phyloP scores from a whole-genome alignment of 768 basidiomycete species.

The Mrakia frigida region DNA sequence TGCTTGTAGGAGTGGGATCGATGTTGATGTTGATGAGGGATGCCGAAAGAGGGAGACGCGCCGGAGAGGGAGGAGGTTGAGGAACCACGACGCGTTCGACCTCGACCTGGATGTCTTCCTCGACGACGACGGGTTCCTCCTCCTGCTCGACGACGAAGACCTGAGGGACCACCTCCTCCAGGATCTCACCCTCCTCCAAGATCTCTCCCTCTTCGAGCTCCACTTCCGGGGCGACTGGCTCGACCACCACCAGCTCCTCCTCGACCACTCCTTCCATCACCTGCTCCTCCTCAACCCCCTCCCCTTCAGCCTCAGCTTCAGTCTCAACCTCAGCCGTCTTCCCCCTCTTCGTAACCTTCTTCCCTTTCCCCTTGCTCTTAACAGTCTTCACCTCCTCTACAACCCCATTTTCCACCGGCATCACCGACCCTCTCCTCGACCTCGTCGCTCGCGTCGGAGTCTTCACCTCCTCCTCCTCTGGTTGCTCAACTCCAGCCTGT shows the following conservation, averaged over 20 bases:
- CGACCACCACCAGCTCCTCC: neutral
- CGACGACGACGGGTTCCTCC: neutral
- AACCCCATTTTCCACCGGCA: neutral
- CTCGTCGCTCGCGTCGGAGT: neutral
- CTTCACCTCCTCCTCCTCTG: neutral
- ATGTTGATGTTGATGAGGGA: neutral
- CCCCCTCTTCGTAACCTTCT: neutral
- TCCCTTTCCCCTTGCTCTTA: neutral
- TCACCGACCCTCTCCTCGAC: neutral
- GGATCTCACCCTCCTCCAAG: neutral
- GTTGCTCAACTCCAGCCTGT: neutral
- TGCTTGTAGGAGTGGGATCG: neutral
- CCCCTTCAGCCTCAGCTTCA: neutral
- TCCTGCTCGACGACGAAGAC: neutral
- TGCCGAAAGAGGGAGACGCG: neutral
- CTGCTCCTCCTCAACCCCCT: too few relatives aligned
- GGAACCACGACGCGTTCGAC: neutral
- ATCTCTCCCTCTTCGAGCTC: slow-evolving; percentile 13
- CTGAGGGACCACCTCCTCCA: neutral
- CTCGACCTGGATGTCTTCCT: neutral
- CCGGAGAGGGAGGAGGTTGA: neutral
- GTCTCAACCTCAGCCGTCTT: neutral
- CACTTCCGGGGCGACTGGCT: neutral
- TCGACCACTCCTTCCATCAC: neutral
- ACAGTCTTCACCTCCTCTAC: neutral